Evolutionary conservation across 768 basidiomycete genomes (phyloP), one percentile per base, ranked within the genome.

Genomic region (Thelephora ganbajun): DNA sequence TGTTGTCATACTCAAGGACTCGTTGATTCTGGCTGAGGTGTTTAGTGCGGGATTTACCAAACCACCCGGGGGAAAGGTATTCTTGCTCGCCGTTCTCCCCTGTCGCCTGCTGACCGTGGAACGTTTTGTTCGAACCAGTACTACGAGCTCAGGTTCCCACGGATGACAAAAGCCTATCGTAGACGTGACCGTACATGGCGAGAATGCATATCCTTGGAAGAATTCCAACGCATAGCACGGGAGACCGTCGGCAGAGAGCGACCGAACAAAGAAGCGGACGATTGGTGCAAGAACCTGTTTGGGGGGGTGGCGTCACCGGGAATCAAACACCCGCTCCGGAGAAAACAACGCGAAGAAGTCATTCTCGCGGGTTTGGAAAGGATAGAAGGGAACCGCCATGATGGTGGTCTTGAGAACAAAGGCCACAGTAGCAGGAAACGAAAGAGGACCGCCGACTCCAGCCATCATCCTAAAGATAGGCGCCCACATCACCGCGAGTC

Each of bases 21-120:
- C 18, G 11, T 89, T 89, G 1, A 55, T 88, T 13, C 66, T 85
- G 4, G 78, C 71, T 2, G 88, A 91, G 55, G 56, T 93, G 3
- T 79, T 76, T 50, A 89, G 90, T 11, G 90, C 84, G 3, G 84
- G 89, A 1, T 93, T 90, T 56, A 83, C 81, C 26, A 86, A 84
- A 58, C 63, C 78, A n/a, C 65, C 68, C 0, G 53, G 64, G 20
- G 74, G 74, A 57, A 66, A 72, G 56, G 85, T 86, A 46, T 23
- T 46, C 37, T 35, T 6, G 4, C n/a, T 43, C 23, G 22, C 7
- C 6, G 11, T 34, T 23, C 34, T 7, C 39, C 22, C n/a, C 6
- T 23, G 9, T 19, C 41, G n/a, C 13, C 22, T n/a, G n/a, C 11
- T 12, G 18, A 22, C 11, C 18, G 11, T 7, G 39, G 34, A 41